These are phyloP conservation scores for Kwoniella dendrophila DNA, from an alignment of 768 basidiomycete species.

Conservation along the genomic window DNA sequence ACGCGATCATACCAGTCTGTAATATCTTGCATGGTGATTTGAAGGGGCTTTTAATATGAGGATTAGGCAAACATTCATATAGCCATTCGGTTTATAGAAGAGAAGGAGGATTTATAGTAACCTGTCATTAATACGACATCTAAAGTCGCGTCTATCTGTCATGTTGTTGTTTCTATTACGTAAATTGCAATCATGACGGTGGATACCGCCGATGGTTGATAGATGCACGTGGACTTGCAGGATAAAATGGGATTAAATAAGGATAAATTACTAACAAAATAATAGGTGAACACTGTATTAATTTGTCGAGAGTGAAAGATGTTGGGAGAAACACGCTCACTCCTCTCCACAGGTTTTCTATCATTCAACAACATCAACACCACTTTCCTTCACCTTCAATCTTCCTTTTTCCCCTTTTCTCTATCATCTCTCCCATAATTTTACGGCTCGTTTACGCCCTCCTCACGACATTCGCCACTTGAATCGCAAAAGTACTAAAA, in stretches of 20 bases:
- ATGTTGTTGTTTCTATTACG: too few relatives aligned
- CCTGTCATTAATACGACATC: not conserved
- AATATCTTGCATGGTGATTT: slow-evolving; percentile 27
- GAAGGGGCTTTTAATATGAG: not conserved
- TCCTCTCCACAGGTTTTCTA: not conserved
- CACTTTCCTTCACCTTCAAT: not conserved
- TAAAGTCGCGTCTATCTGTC: too few relatives aligned
- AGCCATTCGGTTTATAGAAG: not conserved
- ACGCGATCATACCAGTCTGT: slow-evolving; percentile 22
- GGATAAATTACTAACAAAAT: not conserved
- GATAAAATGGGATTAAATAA: not conserved
- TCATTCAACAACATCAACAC: not conserved
- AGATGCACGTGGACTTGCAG: not conserved
- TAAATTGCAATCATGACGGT: too few relatives aligned
- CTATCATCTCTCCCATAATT: not conserved
- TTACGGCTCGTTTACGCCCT: slow-evolving; percentile 1
- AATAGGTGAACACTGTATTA: not conserved
- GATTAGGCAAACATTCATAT: too few relatives aligned
- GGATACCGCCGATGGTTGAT: too few relatives aligned
- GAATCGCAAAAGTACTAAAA: not conserved
- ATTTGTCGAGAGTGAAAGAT: not conserved
- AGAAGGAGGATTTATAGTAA: not conserved
- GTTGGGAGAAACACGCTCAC: slow-evolving; percentile 1
- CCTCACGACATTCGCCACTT: not conserved
- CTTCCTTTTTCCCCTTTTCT: not conserved